Conservation (phyloP, 1,139 yeast species). For the Zygosaccharomyces sapae region DNA sequence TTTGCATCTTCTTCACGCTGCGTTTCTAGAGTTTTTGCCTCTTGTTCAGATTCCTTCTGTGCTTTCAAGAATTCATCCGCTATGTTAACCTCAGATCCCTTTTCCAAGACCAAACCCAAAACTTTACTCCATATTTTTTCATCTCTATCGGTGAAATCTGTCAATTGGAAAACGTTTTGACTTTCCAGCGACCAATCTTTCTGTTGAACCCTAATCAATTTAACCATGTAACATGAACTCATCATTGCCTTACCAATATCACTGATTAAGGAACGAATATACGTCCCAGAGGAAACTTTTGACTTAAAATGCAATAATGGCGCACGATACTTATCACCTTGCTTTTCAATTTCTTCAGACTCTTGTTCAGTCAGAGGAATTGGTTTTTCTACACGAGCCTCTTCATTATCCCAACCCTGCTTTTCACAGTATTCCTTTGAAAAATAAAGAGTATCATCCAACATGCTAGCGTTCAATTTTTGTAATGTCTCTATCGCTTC, state of each 20-base stretch:
- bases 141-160: constrained; percentile 56
- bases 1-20: not conserved
- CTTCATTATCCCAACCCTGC: constrained; percentile 38
- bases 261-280: constrained; percentile 82
- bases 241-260: constrained; percentile 82
- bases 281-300: constrained; percentile 91
- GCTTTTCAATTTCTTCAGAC: constrained; percentile 26
- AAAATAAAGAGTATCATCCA: constrained; percentile 58
- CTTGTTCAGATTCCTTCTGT: constrained; percentile 21
- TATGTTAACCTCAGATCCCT: constrained; percentile 41
- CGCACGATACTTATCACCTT: constrained; percentile 41
- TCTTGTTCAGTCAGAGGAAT: constrained; percentile 34
- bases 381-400: constrained; percentile 38
- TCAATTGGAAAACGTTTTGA: constrained; percentile 59
- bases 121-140: constrained; percentile 63
- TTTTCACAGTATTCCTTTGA: constrained; percentile 51
- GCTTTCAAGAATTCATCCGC: constrained; percentile 29
- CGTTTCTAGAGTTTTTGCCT: constrained; percentile 7
- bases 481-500: constrained; percentile 51
- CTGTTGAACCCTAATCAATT: constrained; percentile 67
- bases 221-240: constrained; percentile 86
- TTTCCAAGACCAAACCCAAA: constrained; percentile 46
- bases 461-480: constrained; percentile 52
- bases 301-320: constrained; percentile 73
- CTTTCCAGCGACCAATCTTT: constrained; percentile 76